A percentile compares a stretch with the other conserved stretches of the same genome.
Evolutionary conservation across 2,329 filamentous ascomycete species (phyloP).

Genomic region (Juglanconis juglandina): DNA sequence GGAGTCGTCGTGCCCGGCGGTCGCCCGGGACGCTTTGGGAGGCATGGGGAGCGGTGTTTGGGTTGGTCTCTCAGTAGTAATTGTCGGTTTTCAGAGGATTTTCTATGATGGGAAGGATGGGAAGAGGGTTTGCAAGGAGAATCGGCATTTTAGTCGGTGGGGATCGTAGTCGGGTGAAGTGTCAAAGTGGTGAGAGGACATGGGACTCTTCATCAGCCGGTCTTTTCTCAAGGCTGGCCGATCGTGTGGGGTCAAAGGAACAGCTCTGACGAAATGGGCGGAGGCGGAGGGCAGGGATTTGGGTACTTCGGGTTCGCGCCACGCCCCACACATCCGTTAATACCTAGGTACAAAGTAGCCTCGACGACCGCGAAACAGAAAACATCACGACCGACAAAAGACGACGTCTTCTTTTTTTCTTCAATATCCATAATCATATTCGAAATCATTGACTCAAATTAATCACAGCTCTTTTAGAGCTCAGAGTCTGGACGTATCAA

Average conservation of each 20-base stretch:
- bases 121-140: neutral
- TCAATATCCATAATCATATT: too few relatives aligned
- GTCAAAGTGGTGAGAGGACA: neutral
- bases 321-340: neutral
- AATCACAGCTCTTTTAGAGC: too few relatives aligned
- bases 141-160: neutral
- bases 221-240: constrained; percentile 1
- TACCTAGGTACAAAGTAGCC: neutral
- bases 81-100: neutral
- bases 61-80: neutral
- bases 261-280: constrained; percentile 3
- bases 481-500: too few relatives aligned
- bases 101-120: neutral
- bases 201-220: neutral
- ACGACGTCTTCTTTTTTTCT: neutral
- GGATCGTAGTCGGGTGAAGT: neutral
- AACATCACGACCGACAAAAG: too few relatives aligned
- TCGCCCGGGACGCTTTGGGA: constrained; percentile 40
- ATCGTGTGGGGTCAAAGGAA: constrained; percentile 1
- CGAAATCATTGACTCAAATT: too few relatives aligned
- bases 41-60: neutral
- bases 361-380: neutral
- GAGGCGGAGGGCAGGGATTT: neutral
- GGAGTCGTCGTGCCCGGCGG: constrained; percentile 35
- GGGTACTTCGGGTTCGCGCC: neutral